Conservation (phyloP, 345 rosid species). For the Murraya koenigii region DNA sequence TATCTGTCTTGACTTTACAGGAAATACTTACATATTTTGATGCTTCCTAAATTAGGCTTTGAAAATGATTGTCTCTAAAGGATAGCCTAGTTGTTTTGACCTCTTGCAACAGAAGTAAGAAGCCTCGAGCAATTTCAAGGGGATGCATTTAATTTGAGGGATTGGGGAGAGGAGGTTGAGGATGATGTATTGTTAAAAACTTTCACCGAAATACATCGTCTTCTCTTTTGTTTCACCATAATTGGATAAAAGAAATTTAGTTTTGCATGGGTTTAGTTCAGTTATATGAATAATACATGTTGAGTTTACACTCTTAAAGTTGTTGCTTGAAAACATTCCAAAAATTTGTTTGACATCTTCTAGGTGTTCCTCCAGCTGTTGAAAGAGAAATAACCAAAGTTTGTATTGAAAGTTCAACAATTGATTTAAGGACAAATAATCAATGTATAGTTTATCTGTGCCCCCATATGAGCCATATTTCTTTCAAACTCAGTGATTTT, state of each 20-base stretch:
- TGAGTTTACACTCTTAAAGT: background rate
- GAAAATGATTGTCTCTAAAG: background rate
- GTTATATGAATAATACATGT: background rate
- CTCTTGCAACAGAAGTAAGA: too few relatives aligned
- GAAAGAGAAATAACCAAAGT: background rate
- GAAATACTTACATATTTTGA: background rate
- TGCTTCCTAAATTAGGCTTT: background rate
- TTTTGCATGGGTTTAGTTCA: background rate
- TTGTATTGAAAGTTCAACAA: background rate
- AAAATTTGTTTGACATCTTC: background rate
- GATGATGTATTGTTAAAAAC: background rate
- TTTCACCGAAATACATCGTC: background rate
- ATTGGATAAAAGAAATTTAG: background rate
- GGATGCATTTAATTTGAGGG: background rate
- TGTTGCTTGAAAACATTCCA: background rate
- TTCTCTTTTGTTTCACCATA: background rate
- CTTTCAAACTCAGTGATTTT: background rate
- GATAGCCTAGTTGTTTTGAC: background rate
- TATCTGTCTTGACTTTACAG: background rate
- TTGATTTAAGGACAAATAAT: background rate
- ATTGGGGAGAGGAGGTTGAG: background rate
- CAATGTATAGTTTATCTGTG: background rate
- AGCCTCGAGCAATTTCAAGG: too few relatives aligned
- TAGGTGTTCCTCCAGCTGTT: background rate
- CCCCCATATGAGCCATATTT: background rate